Evolutionary conservation across 139 green algal genomes (phyloP).

Genomic region (Chlorella sp.): DNA sequence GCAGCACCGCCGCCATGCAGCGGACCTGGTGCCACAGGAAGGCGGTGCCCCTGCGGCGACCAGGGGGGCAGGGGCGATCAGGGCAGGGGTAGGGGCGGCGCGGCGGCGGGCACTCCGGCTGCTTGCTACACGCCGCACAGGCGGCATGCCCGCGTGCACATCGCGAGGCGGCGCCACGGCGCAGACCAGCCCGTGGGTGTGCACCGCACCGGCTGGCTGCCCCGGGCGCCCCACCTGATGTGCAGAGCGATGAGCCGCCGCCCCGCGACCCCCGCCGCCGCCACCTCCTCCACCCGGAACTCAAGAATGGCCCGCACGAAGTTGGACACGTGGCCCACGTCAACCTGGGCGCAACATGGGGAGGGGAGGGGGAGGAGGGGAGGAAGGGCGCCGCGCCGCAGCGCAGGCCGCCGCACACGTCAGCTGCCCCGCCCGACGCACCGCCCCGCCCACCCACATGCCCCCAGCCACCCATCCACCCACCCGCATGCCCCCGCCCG

Average conservation of each 20-base stretch:
- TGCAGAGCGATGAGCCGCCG: slow-evolving; percentile 50
- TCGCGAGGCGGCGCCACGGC: too few relatives aligned
- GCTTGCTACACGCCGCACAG: too few relatives aligned
- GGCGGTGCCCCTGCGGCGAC: slow-evolving; percentile 72
- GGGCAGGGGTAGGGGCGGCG: too few relatives aligned
- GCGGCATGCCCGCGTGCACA: too few relatives aligned
- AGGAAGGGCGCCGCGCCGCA: too few relatives aligned
- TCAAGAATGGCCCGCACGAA: slow-evolving; percentile 63
- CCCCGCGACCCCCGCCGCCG: not conserved
- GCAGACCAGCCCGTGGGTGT: too few relatives aligned
- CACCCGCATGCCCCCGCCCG: not conserved
- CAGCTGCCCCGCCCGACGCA: not conserved
- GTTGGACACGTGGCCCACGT: slow-evolving; percentile 53
- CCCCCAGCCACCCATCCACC: not conserved
- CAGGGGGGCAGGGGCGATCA: too few relatives aligned
- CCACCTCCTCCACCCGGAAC: slow-evolving; percentile 39
- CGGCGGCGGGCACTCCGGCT: too few relatives aligned
- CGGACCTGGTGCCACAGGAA: slow-evolving; percentile 96
- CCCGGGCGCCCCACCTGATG: too few relatives aligned
- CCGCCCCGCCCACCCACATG: too few relatives aligned
- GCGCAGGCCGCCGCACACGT: not conserved
- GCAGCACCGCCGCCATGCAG: slow-evolving; percentile 91
- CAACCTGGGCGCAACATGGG: slow-evolving; percentile 1
- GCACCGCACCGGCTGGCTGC: too few relatives aligned
- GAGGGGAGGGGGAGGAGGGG: not conserved